phyloP scores from a whole-genome alignment of 1,284 basidiomycete genomes.

The Moniliella sp. region DNA sequence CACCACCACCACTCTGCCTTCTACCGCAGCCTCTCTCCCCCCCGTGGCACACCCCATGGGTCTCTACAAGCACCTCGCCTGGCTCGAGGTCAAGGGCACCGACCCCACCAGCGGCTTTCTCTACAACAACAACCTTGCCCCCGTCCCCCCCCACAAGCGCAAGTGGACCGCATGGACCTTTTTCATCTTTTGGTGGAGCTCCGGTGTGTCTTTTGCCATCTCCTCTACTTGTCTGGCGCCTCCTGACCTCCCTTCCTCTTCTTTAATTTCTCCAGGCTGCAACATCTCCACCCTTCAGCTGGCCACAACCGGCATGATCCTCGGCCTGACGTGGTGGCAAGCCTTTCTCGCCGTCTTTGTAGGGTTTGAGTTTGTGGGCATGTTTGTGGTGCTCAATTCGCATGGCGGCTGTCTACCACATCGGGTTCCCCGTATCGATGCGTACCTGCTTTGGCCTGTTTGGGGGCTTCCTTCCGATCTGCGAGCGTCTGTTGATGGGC shows the following conservation, averaged over 20 bases:
- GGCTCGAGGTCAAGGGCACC: no score
- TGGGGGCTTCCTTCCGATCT: conserved; percentile 58
- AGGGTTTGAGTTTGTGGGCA: conserved; percentile 51
- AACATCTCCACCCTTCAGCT: conserved; percentile 12
- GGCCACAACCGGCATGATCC: conserved; percentile 1
- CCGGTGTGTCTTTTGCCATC: conserved; percentile 19
- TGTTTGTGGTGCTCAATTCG: conserved; percentile 56
- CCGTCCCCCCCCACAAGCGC: conserved; percentile 13
- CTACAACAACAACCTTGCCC: conserved; percentile 15
- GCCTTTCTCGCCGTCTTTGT: conserved; percentile 33
- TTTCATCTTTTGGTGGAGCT: conserved; percentile 22
- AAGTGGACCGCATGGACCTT: conserved; percentile 14
- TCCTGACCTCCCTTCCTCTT: no score
- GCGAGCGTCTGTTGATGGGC: conserved; percentile 51
- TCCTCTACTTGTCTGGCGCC: no score
- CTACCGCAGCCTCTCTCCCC: no score
- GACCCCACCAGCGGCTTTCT: conserved; percentile 7
- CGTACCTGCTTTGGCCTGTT: conserved; percentile 51
- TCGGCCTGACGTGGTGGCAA: conserved; percentile 19
- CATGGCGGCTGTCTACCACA: conserved; percentile 43
- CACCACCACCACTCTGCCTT: no score
- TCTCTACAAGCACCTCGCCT: no score
- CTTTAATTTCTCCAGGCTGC: no score
- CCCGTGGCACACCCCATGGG: no score
- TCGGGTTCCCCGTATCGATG: conserved; percentile 58